Base-by-base conservation (phyloP, 768 basidiomycete species). In the Pholiota microspora region DNA sequence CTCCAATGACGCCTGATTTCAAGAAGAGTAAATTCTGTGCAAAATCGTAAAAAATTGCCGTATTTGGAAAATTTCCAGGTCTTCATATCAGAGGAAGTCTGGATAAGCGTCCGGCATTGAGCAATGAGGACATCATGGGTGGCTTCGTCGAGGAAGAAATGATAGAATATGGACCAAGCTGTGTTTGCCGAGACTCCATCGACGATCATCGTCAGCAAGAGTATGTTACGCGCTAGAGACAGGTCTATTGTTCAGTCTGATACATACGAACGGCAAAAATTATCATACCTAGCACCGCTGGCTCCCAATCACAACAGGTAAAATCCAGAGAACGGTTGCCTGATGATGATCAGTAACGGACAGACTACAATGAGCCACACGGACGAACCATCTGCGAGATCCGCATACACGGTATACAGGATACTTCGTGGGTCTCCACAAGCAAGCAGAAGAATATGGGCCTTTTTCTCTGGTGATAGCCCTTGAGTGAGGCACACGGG, bases 351-450 rank as follows among this genome's bases (percentile, higher is more conserved):
- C 10, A 27, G 9, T 15, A n/a, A n/a, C n/a, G n/a, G n/a, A n/a
- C n/a, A n/a, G 29, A 52, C 18, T 15, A 45, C 24, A 18, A 31
- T 31, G 29, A 31, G 29, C 7, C 7, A 31, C 6, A 31, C 29
- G 12, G 12, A 38, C 24, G 21, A 50, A 73, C 72, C 48, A 21
- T 53, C 32, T 7, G 38, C 55, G 16, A 59, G 58, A 52, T 73
- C 71, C 16, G 61, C 54, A 53, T 64, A 65, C 2, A 81, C 51
- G 0, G 82, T 83, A 61, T 79, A 81, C 10, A 85, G 53, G 7
- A 84, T 74, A 51, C 74, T 80, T 27, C 82, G 68, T 8, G 78
- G 77, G 59, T 85, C 84, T 10, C 82, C 82, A 58, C 82, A 84
- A 18, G 77, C 83, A 25, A 84, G 68, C 15, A 83, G 72, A 3